Conservation (phyloP, 1,284 basidiomycete species). For the Melampsora abietis-canadensis region DNA sequence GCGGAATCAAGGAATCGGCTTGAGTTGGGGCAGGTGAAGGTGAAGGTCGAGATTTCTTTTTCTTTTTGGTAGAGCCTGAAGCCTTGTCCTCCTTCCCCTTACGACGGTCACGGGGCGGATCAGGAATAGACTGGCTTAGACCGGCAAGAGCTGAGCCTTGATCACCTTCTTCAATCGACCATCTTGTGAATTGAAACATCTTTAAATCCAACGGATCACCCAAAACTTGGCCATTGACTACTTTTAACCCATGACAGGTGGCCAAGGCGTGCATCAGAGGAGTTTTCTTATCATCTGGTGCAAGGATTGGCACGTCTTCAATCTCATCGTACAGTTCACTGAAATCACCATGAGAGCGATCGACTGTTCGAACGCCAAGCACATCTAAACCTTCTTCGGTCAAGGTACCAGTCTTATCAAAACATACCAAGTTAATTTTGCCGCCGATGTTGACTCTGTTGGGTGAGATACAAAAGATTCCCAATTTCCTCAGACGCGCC, state of each 20-base stretch:
- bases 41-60: conserved; percentile 20
- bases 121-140: background rate
- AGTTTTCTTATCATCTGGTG: conserved; percentile 65
- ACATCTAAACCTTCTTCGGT: conserved; percentile 98
- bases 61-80: background rate
- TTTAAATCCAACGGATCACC: conserved; percentile 89
- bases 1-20: conserved; percentile 49
- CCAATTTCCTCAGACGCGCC: conserved; percentile 75
- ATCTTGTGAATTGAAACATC: conserved; percentile 90
- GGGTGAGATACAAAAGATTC: conserved; percentile 95
- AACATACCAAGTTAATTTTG: conserved; percentile 96
- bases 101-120: conserved; percentile 22
- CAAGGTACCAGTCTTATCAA: conserved; percentile 98
- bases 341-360: conserved; percentile 67
- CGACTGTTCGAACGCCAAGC: conserved; percentile 79
- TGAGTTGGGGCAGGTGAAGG: background rate
- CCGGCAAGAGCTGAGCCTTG: conserved; percentile 51
- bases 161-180: conserved; percentile 88
- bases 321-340: conserved; percentile 86
- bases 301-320: conserved; percentile 71
- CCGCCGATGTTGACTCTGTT: conserved; percentile 93
- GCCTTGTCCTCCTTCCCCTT: background rate
- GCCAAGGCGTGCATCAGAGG: conserved; percentile 87
- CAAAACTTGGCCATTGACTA: conserved; percentile 80
- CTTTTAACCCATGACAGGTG: conserved; percentile 93